A percentile compares a stretch with the other conserved stretches of the same genome.
phyloP scores from a whole-genome alignment of 192 early-diverging fungal species.

The Diversispora epigaea region DNA sequence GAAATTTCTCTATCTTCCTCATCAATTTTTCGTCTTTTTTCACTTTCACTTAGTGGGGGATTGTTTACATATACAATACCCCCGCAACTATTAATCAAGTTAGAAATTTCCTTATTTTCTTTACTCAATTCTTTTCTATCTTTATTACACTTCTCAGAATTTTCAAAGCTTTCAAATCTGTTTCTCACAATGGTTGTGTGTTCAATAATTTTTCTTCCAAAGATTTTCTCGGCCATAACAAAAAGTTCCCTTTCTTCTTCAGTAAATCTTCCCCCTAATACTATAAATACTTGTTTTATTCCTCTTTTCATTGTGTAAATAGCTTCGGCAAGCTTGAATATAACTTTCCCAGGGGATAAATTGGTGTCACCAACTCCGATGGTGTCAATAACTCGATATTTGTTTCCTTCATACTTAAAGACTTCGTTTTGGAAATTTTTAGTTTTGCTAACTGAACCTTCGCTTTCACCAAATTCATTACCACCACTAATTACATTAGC shows the following conservation, averaged over 20 bases:
- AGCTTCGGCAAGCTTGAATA: not conserved
- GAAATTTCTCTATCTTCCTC: not conserved
- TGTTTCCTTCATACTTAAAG: not conserved
- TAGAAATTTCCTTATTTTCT: not conserved
- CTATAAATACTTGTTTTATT: not conserved
- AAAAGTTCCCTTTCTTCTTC: not conserved
- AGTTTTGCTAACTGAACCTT: not conserved
- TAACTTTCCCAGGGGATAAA: not conserved
- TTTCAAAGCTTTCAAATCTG: not conserved
- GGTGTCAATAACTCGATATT: not conserved
- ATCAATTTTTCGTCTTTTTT: not conserved
- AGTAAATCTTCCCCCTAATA: not conserved
- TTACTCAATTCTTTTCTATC: not conserved
- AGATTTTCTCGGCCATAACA: not conserved
- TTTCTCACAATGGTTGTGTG: slow-evolving; percentile 12
- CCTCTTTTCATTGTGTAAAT: not conserved
- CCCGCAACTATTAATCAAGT: not conserved
- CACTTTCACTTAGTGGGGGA: not conserved
- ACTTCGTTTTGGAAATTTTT: not conserved
- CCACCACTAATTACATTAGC: slow-evolving; percentile 4
- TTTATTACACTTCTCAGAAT: not conserved
- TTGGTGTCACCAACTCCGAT: not conserved
- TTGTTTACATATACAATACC: slow-evolving; percentile 11
- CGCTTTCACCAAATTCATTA: not conserved
- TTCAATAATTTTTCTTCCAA: not conserved